Evolutionary conservation across 2,329 filamentous ascomycete species (phyloP).

Genomic region (Canariomyces notabilis): DNA sequence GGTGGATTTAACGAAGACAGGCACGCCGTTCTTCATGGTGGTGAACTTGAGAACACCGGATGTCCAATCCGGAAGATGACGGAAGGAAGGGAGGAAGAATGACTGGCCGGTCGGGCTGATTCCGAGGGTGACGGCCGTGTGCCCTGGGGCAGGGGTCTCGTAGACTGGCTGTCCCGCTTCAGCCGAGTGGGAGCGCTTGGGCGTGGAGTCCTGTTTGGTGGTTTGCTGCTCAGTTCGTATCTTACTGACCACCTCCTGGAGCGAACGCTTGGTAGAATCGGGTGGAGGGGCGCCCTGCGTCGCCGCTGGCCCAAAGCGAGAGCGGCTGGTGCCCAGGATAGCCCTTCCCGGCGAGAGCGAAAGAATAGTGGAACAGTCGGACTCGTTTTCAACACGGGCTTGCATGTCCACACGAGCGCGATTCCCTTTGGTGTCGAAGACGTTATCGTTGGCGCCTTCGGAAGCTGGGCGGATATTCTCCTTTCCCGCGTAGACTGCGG

Average conservation of each 20-base stretch:
- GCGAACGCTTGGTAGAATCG: constrained; percentile 20
- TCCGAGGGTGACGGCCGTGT: constrained; percentile 5
- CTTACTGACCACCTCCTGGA: constrained; percentile 27
- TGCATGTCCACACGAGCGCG: constrained; percentile 48
- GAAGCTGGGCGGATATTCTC: constrained; percentile 41
- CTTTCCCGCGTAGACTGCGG: constrained; percentile 36
- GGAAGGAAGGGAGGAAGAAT: constrained; percentile 51
- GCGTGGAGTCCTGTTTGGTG: constrained; percentile 13
- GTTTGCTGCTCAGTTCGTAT: constrained; percentile 25
- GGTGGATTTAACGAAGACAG: constrained; percentile 51
- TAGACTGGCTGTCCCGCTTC: constrained; percentile 2
- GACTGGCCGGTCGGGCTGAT: constrained; percentile 44
- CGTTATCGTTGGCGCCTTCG: constrained; percentile 37
- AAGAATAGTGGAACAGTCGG: constrained; percentile 43
- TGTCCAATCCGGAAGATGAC: constrained; percentile 53
- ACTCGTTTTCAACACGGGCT: constrained; percentile 48
- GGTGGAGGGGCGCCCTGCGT: constrained; percentile 13
- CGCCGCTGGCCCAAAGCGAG: constrained; percentile 23
- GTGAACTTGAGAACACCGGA: constrained; percentile 51
- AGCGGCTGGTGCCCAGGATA: constrained; percentile 17
- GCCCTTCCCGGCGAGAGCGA: constrained; percentile 34
- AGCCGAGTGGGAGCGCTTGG: constrained; percentile 11
- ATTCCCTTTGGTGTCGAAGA: constrained; percentile 32
- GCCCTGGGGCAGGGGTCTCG: constrained; percentile 1
- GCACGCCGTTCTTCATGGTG: constrained; percentile 48